These are phyloP conservation scores for Leishmania gerbilli DNA, from an alignment of 208 protist species.

Conservation along the genomic window DNA sequence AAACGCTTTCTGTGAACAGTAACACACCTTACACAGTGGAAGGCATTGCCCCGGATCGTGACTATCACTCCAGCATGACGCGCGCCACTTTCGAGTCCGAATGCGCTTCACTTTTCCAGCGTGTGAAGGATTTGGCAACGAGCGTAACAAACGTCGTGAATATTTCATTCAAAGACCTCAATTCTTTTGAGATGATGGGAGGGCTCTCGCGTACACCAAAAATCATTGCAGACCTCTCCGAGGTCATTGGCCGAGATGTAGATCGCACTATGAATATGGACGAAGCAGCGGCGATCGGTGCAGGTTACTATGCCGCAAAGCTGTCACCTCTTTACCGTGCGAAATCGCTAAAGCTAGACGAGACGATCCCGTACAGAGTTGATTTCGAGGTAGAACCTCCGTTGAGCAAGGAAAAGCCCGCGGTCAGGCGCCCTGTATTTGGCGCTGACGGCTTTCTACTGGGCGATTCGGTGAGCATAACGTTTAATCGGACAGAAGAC, in stretches of 20 bases:
- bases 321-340: constrained; percentile 78
- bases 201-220: constrained; percentile 82
- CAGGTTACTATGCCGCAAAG: constrained; percentile 83
- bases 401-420: constrained; percentile 26
- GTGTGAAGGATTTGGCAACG: constrained; percentile 54
- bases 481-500: constrained; percentile 75
- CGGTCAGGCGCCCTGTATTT: constrained; percentile 21
- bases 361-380: constrained; percentile 55
- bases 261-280: constrained; percentile 92
- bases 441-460: constrained; percentile 21
- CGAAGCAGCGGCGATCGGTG: constrained; percentile 87
- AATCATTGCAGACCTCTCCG: constrained; percentile 75
- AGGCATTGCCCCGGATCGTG: constrained; percentile 79
- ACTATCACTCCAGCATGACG: constrained; percentile 79
- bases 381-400: constrained; percentile 52
- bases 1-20: constrained; percentile 92
- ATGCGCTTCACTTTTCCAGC: constrained; percentile 76
- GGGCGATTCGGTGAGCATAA: constrained; percentile 61
- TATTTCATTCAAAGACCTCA: constrained; percentile 45
- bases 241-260: constrained; percentile 52
- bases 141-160: constrained; percentile 46
- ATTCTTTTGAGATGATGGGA: constrained; percentile 92
- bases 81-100: constrained; percentile 86
- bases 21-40: constrained; percentile 89
- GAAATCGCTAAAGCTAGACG: constrained; percentile 71